These are phyloP conservation scores for Colletotrichum graminicola DNA, from an alignment of 2,329 filamentous ascomycete genomes.

Conservation along the genomic window DNA sequence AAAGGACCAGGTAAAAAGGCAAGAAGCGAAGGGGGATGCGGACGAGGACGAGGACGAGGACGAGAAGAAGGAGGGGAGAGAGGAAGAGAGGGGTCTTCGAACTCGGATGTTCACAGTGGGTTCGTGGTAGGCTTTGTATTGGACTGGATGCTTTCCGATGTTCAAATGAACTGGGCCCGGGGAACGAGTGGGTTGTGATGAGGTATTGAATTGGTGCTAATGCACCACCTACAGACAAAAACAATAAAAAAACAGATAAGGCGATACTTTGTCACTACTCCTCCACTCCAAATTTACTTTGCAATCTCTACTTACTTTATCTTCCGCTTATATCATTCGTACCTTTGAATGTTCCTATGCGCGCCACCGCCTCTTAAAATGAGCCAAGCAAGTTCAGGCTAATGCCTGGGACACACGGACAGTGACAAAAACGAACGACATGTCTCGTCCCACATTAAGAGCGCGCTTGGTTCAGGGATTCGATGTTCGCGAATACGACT, in stretches of 20 bases:
- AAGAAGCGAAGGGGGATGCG: neutral
- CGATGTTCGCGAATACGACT: conserved; percentile 4
- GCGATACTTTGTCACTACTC: conserved; percentile 27
- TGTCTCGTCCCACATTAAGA: conserved; percentile 26
- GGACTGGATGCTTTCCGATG: conserved; percentile 16
- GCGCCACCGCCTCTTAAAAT: neutral
- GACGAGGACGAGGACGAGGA: neutral
- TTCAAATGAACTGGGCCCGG: conserved; percentile 24
- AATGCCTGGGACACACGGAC: neutral
- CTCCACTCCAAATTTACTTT: conserved; percentile 15
- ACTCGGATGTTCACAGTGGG: conserved; percentile 15
- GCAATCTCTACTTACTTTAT: neutral
- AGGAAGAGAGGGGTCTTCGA: neutral
- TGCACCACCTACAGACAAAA: conserved; percentile 4
- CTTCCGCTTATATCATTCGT: neutral
- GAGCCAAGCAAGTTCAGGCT: neutral
- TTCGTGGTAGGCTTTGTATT: conserved; percentile 21
- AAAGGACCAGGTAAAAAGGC: neutral
- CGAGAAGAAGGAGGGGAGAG: neutral
- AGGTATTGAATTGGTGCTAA: conserved; percentile 36
- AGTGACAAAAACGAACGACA: conserved; percentile 10
- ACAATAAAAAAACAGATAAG: neutral
- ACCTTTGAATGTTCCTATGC: neutral
- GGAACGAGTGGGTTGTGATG: conserved; percentile 23
- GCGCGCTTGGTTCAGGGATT: conserved; percentile 23